Percentiles rank a stretch among this genome's conserved stretches.
These are phyloP conservation scores for Brettanomyces sp. DNA, from an alignment of 805 yeast genomes.

Conservation along the genomic window DNA sequence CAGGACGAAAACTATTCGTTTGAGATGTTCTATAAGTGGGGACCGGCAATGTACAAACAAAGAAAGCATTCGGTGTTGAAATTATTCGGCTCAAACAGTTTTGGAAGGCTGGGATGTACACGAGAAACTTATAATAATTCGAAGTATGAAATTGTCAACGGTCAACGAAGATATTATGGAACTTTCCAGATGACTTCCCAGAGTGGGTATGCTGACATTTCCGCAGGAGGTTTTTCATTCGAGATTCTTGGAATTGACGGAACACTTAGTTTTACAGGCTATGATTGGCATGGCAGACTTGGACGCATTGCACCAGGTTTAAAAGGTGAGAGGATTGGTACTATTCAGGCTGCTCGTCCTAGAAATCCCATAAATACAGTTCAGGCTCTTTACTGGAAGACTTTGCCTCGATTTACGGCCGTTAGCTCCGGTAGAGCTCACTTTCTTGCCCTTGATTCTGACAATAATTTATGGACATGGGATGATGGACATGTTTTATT, in stretches of 20 bases:
- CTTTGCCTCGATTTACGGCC: slow-evolving; percentile 10
- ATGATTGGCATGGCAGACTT: not conserved
- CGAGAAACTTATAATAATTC: not conserved
- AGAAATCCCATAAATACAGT: not conserved
- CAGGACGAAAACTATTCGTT: slow-evolving; percentile 16
- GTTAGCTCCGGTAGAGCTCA: slow-evolving; percentile 50
- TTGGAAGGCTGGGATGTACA: slow-evolving; percentile 36
- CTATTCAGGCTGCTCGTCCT: not conserved
- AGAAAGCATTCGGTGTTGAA: slow-evolving; percentile 32
- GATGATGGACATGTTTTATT: slow-evolving; percentile 31
- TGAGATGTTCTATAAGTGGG: slow-evolving; percentile 36
- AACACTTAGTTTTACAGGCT: slow-evolving; percentile 44
- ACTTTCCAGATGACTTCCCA: too few species aligned
- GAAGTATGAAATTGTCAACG: not conserved
- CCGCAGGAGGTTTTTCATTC: slow-evolving; percentile 59
- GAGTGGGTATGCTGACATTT: slow-evolving; percentile 31
- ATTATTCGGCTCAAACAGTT: slow-evolving; percentile 41
- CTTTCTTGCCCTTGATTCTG: slow-evolving; percentile 47
- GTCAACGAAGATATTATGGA: not conserved
- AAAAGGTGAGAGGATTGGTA: too few species aligned
- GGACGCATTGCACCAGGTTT: not conserved
- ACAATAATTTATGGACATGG: slow-evolving; percentile 51
- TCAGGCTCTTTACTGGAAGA: not conserved
- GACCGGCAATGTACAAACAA: slow-evolving; percentile 31
- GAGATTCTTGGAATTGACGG: slow-evolving; percentile 50